phyloP scores from a whole-genome alignment of 805 yeast species.

The Debaryomyces tyrocola region DNA sequence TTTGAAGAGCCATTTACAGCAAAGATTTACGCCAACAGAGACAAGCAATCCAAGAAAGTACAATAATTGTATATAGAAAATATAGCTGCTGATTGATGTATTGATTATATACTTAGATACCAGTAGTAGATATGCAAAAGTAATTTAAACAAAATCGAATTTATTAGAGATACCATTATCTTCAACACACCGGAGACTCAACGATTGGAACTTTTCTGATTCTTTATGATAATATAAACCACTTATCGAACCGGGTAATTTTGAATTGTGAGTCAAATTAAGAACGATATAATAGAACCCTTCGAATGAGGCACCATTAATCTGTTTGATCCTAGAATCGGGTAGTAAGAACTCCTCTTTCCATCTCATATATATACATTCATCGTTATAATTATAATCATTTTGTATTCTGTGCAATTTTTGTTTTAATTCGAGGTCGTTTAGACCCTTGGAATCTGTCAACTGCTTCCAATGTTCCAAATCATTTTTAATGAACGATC shows the following conservation, averaged over 20 bases:
- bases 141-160: constrained; percentile 24
- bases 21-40: constrained; percentile 78
- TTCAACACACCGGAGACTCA: constrained; percentile 59
- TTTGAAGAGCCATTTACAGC: constrained; percentile 98
- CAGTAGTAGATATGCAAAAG: background rate
- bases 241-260: constrained; percentile 62
- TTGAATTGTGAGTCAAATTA: constrained; percentile 45
- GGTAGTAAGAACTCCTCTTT: constrained; percentile 86
- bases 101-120: background rate
- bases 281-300: constrained; percentile 90
- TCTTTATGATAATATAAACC: constrained; percentile 82
- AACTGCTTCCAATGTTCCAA: constrained; percentile 54
- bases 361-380: constrained; percentile 84
- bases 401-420: constrained; percentile 29
- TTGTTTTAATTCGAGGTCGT: constrained; percentile 29
- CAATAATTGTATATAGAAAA: background rate
- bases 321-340: constrained; percentile 63
- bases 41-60: constrained; percentile 27
- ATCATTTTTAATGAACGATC: constrained; percentile 40
- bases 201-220: constrained; percentile 79
- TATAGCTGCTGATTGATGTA: background rate
- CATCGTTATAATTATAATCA: constrained; percentile 28
- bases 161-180: constrained; percentile 40
- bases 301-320: constrained; percentile 79
- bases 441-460: constrained; percentile 49